Evolutionary conservation across 805 yeast species (phyloP).

Genomic region (Nakazawaea laoshanensis): DNA sequence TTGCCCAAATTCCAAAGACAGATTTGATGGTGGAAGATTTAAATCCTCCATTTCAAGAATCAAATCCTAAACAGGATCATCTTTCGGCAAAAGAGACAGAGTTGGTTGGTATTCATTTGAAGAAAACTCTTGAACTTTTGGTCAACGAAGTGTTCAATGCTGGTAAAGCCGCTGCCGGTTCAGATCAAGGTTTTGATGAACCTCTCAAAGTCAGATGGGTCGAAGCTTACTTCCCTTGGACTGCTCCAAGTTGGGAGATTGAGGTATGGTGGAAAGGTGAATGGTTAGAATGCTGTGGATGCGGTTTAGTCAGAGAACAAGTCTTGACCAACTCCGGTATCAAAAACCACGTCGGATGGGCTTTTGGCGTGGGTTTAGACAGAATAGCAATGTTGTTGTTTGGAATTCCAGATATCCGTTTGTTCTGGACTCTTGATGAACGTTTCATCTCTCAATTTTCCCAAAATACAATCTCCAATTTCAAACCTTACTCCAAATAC

Average conservation of each 20-base stretch:
- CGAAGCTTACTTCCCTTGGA: conserved; percentile 96
- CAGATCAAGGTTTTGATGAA: conserved; percentile 53
- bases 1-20: conserved; percentile 56
- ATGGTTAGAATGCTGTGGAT: conserved; percentile 96
- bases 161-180: conserved; percentile 59
- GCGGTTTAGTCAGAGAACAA: conserved; percentile 80
- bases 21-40: conserved; percentile 76
- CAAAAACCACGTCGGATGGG: conserved; percentile 79
- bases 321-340: conserved; percentile 71
- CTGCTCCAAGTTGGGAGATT: conserved; percentile 96
- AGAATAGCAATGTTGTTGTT: conserved; percentile 92
- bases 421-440: conserved; percentile 84
- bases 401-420: conserved; percentile 90
- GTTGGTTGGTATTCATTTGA: conserved; percentile 68
- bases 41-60: conserved; percentile 39
- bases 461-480: conserved; percentile 56
- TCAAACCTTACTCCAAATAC: conserved; percentile 83
- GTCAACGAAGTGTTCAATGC: conserved; percentile 76
- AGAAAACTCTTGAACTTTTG: conserved; percentile 75
- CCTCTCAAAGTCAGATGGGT: conserved; percentile 91
- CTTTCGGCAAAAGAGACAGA: conserved; percentile 66
- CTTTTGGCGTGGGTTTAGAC: conserved; percentile 93
- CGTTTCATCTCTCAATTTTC: conserved; percentile 70
- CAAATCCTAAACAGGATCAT: conserved; percentile 74
- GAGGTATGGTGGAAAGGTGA: conserved; percentile 99